Conservation (phyloP, 768 basidiomycete species). For the Suillus brevipes region DNA sequence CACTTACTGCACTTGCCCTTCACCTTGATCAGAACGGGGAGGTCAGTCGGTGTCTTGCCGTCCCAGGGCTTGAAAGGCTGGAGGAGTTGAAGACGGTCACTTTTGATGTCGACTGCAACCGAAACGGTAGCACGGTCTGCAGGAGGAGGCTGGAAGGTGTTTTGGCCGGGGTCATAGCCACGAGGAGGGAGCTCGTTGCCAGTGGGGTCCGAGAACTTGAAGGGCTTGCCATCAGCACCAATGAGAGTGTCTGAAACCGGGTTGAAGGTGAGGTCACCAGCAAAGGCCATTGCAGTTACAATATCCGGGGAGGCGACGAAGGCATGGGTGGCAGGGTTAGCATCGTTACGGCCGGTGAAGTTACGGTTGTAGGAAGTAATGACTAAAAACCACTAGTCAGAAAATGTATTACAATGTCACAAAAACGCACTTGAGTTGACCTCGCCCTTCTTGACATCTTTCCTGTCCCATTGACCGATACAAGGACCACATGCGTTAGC, state of each 20-base stretch:
- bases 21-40: slow-evolving; percentile 97
- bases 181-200: slow-evolving; percentile 92
- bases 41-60: slow-evolving; percentile 84
- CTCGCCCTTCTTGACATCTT: slow-evolving; percentile 96
- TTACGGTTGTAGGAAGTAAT: slow-evolving; percentile 99
- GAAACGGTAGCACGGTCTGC: slow-evolving; percentile 76
- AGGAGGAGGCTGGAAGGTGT: slow-evolving; percentile 97
- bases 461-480: slow-evolving; percentile 98
- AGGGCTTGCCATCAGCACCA: slow-evolving; percentile 91
- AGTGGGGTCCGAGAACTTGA: slow-evolving; percentile 93
- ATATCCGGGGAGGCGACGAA: slow-evolving; percentile 93
- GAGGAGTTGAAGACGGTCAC: slow-evolving; percentile 89
- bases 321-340: slow-evolving; percentile 98
- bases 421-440: slow-evolving; percentile 82
- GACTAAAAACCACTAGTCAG: slow-evolving; percentile 46
- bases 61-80: slow-evolving; percentile 91
- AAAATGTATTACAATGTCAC: neutral
- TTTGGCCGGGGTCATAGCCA: slow-evolving; percentile 94
- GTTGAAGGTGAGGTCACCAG: slow-evolving; percentile 94
- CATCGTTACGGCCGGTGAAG: slow-evolving; percentile 99
- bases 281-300: slow-evolving; percentile 96
- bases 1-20: slow-evolving; percentile 96
- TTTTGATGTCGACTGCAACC: slow-evolving; percentile 83
- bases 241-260: slow-evolving; percentile 87
- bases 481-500: slow-evolving; percentile 99